These are phyloP conservation scores for Diaporthe citrichinensis DNA, from an alignment of 2,329 filamentous ascomycete genomes.

Conservation along the genomic window DNA sequence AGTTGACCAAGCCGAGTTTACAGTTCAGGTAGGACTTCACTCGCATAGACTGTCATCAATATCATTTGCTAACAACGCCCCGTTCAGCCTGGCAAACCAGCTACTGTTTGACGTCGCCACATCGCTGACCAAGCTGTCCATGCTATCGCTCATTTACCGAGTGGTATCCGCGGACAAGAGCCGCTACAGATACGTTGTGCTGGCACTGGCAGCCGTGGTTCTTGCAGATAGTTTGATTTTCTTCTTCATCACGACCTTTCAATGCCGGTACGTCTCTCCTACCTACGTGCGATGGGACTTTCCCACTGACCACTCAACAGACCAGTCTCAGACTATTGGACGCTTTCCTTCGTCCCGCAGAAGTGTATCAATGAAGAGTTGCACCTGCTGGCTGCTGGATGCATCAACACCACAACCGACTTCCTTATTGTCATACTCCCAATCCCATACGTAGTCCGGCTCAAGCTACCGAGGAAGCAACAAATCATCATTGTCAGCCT, in stretches of 20 bases:
- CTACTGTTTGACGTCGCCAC: slow-evolving; percentile 56
- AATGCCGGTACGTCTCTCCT: slow-evolving; percentile 54
- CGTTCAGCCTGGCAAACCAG: slow-evolving; percentile 49
- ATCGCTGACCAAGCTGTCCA: slow-evolving; percentile 57
- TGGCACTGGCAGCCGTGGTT: slow-evolving; percentile 50
- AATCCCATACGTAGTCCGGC: slow-evolving; percentile 59
- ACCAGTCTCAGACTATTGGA: slow-evolving; percentile 57
- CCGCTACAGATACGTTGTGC: slow-evolving; percentile 50
- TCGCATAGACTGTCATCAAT: slow-evolving; percentile 9
- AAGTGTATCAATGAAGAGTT: slow-evolving; percentile 64
- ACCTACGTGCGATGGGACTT: slow-evolving; percentile 44
- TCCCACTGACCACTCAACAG: slow-evolving; percentile 47
- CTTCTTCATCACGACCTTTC: slow-evolving; percentile 53
- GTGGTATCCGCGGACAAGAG: slow-evolving; percentile 51
- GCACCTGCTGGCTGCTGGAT: slow-evolving; percentile 67
- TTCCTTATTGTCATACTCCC: slow-evolving; percentile 68
- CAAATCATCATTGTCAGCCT: slow-evolving; percentile 61
- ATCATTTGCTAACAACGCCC: background rate
- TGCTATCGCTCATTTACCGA: slow-evolving; percentile 56
- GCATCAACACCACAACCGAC: slow-evolving; percentile 73
- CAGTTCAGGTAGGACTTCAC: slow-evolving; percentile 46
- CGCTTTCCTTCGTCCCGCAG: slow-evolving; percentile 49
- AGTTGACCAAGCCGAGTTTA: slow-evolving; percentile 45
- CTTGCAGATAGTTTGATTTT: slow-evolving; percentile 52
- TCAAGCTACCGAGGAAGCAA: slow-evolving; percentile 63